Conservation (phyloP, 441 rosid species). For the Kokia cookei region DNA sequence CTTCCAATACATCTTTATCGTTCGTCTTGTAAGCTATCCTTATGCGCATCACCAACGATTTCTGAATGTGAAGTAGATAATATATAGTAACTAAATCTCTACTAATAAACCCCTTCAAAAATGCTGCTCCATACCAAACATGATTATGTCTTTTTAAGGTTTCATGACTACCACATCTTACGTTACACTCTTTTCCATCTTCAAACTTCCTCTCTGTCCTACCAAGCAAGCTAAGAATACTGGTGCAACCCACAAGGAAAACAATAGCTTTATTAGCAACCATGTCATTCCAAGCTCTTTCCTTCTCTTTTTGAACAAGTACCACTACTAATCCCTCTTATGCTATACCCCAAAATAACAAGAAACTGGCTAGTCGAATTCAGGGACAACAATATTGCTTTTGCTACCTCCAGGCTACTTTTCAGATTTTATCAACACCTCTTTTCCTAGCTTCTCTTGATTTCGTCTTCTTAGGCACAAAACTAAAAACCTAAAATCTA, state of each 20-base stretch:
- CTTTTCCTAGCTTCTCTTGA: not conserved
- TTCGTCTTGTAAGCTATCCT: slow-evolving; percentile 83
- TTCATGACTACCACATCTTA: not conserved
- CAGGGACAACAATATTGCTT: not conserved
- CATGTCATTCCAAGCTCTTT: no score
- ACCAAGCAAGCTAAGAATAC: not conserved
- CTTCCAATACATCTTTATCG: slow-evolving; percentile 72
- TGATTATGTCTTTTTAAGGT: not conserved
- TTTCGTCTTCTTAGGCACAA: not conserved
- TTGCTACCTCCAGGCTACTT: not conserved
- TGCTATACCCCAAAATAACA: no score
- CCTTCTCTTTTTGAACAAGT: no score
- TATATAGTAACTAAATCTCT: not conserved
- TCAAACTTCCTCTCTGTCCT: not conserved
- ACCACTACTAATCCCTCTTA: no score
- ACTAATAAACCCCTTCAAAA: not conserved
- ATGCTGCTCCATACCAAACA: not conserved
- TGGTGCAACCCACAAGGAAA: no score
- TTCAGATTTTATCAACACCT: not conserved
- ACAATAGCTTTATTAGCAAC: no score
- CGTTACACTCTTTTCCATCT: not conserved
- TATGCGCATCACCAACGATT: slow-evolving; percentile 89
- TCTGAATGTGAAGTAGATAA: slow-evolving; percentile 41
- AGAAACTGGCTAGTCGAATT: no score
- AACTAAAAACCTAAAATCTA: not conserved